Base-by-base conservation (phyloP, 192 early-diverging fungal species). In the Coemansia sp. region DNA sequence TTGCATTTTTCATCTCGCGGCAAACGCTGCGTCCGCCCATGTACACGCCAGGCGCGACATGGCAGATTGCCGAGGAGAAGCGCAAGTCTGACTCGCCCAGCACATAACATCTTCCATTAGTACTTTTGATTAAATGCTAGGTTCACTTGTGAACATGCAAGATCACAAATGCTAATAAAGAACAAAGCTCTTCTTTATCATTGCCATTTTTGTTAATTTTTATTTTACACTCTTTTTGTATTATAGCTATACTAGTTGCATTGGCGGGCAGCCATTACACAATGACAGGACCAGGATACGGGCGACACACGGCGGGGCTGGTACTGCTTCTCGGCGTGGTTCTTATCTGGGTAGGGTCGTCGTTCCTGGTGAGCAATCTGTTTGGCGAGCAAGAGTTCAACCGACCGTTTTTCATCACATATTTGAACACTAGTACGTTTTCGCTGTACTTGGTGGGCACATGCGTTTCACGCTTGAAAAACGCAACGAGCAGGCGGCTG, bases 341-440 rank as follows among this genome's bases (percentile, higher is more conserved):
- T 48, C 64, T 89, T 55, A 91, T 93, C 51, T 93, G 91, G 91
- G 88, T 91, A 3, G 82, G 83, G 1, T 89, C 87, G 43, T 90
- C 89, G 17, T 93, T 91, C 70, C 69, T 91, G 12, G 88, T 90
- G 76, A 91, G 86, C 84, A 86, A 82, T 74, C 84, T 92, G 22
- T 91, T 92, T 80, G 84, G 75, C 47, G 83, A 88, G 41, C 82
- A 85, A 55, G 67, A 85, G 19, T 93, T 85, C 76, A 86, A 87
- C 74, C 87, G 84, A 48, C 90, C 92, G 3, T 91, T 92, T 65
- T 81, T 91, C 27, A 82, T 93, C 29, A 93, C 92, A 10, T 93
- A 90, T 73, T 45, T 90, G 43, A 92, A 89, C 76, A 92, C 90
- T 0, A 81, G 86, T 3, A 83, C 89, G 0, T 92, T 93, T 71